Conservation (phyloP, 257 asterid genomes). For the Nicotiana noctiflora region DNA sequence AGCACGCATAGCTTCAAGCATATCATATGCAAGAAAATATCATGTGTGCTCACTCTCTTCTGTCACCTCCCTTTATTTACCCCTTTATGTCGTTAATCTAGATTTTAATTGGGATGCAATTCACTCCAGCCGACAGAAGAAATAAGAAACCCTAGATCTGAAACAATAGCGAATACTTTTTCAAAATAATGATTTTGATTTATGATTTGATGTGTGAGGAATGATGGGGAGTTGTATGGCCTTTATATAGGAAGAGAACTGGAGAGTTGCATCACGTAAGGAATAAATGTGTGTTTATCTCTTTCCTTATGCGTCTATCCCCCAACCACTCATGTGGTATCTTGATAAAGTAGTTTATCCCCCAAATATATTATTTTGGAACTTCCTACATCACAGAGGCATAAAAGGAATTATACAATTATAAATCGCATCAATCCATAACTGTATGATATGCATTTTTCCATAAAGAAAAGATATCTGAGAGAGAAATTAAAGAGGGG, state of each 20-base stretch:
- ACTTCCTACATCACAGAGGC: not conserved
- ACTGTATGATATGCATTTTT: too few species aligned
- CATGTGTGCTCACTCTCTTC: conserved; percentile 93
- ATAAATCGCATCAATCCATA: too few species aligned
- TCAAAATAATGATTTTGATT: not conserved
- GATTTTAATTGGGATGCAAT: too few species aligned
- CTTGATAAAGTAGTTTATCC: not conserved
- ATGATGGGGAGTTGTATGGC: not conserved
- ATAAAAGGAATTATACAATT: too few species aligned
- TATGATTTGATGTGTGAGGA: conserved; percentile 9
- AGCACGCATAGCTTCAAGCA: conserved; percentile 69
- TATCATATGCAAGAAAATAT: conserved; percentile 59
- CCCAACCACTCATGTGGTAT: conserved; percentile 13
- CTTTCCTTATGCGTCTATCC: conserved; percentile 36
- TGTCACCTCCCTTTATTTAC: conserved; percentile 27
- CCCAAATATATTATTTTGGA: not conserved
- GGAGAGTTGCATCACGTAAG: conserved; percentile 1
- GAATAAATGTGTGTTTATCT: conserved; percentile 12
- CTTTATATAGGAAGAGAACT: conserved; percentile 13
- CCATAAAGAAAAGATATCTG: too few species aligned
- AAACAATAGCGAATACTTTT: not conserved
- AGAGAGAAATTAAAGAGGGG: too few species aligned
- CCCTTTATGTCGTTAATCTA: too few species aligned
- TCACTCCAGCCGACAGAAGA: not conserved
- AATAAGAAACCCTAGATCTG: not conserved